Evolutionary conservation across 2,329 filamentous ascomycete species (phyloP), one percentile per base, ranked within the genome.

Genomic region (Aureobasidium sp.): DNA sequence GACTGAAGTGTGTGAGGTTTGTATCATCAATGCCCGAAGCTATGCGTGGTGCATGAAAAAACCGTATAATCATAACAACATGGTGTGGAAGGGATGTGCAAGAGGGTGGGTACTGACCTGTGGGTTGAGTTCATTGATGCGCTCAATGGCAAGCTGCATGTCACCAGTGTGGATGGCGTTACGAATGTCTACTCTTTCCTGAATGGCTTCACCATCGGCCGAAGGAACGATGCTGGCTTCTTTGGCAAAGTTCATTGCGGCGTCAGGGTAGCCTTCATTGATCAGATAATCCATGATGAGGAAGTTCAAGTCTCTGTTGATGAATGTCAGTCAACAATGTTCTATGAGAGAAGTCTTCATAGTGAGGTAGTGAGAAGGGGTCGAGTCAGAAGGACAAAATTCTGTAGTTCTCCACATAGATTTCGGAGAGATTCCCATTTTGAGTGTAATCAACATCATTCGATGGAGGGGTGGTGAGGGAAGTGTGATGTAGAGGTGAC

Each of bases 401-500:
- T 89, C 86, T 81, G 78, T 74, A 80, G 75, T 85, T 90, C 85
- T 99, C 94, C 87, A 89, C 94, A 99, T 82, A 79, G 76, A 84
- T 82, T 89, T 97, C 90, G 88, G 94, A 99, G 95, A 99, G 94
- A 99, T 99, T 99, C 94, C 94, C 94, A 99, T 85, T 83, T 96
- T 95, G 87, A 89, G 86, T 60, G 58, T 45, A 57, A 42, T 81
- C 78, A 78, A 77, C 83, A 89, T 95, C 92, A 95, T 95, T 80
- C 84, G 79, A 60, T 49, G 55, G 23, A 49, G 25, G 19, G 46
- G 25, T 25, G 19, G 17, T 19, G 35, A 11, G 37, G n/a, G 29
- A 78, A 70, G 68, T 69, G 73, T 67, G 65, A 69, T 64, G 49
- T 59, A 33, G 54, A 40, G 40, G 17, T 59, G n/a, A 57, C 67